A percentile compares a stretch with the other conserved stretches of the same genome.
Evolutionary conservation across 2,329 filamentous ascomycete genomes (phyloP).

Genomic region (Arthrinium puccinioides): DNA sequence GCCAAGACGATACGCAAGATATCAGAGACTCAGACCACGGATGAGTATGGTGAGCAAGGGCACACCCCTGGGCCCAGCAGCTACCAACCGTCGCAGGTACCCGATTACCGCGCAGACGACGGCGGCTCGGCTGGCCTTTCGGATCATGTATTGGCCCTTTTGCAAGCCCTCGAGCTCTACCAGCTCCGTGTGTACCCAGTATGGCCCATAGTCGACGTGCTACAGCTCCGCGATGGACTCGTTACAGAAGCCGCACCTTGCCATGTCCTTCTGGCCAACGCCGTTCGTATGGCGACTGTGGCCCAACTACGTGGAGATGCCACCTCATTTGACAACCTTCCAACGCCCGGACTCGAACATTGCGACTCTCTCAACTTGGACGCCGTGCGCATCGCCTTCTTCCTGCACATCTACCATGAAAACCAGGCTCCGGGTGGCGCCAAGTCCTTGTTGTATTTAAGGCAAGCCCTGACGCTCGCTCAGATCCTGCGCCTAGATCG

Average conservation of each 20-base stretch:
- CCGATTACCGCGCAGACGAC: background rate
- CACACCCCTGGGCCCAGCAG: slow-evolving; percentile 5
- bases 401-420: slow-evolving; percentile 44
- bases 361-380: slow-evolving; percentile 25
- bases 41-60: slow-evolving; percentile 1
- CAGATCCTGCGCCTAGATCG: slow-evolving; percentile 41
- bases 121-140: background rate
- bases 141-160: slow-evolving; percentile 8
- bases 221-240: slow-evolving; percentile 30
- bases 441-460: slow-evolving; percentile 38
- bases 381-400: slow-evolving; percentile 38
- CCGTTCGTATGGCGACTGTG: slow-evolving; percentile 39
- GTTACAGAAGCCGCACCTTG: slow-evolving; percentile 25
- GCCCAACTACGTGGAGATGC: slow-evolving; percentile 37
- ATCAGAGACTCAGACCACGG: slow-evolving; percentile 18
- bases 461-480: slow-evolving; percentile 43
- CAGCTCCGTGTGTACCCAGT: slow-evolving; percentile 43
- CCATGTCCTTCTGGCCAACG: slow-evolving; percentile 28
- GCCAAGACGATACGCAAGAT: slow-evolving; percentile 37
- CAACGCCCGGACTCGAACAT: slow-evolving; percentile 5
- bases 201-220: slow-evolving; percentile 42
- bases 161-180: slow-evolving; percentile 34
- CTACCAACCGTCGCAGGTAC: slow-evolving; percentile 7
- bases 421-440: slow-evolving; percentile 37
- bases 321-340: slow-evolving; percentile 9